Percentiles rank a stretch among this genome's conserved stretches.
These are phyloP conservation scores for Euryodendron excelsum DNA, from an alignment of 148 eudicot species.

Conservation along the genomic window DNA sequence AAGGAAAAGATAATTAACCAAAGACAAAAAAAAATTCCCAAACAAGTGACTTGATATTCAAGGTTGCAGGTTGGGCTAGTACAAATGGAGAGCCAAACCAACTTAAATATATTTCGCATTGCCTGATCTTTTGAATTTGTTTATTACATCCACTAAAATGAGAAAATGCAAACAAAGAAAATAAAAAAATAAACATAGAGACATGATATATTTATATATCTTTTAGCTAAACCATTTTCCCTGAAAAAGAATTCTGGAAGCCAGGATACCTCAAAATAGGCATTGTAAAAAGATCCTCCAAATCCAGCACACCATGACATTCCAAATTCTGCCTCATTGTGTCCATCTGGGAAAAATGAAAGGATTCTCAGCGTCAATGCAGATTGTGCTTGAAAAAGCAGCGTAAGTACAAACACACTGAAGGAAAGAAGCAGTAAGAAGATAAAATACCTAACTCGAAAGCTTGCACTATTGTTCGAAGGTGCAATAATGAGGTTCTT, in stretches of 20 bases:
- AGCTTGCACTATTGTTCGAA: not conserved
- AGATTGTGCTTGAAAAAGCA: not conserved
- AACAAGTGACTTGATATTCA: not conserved
- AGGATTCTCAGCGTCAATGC: not conserved
- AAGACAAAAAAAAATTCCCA: not conserved
- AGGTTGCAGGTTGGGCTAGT: slow-evolving; percentile 3
- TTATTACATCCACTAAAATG: not conserved
- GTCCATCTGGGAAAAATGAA: slow-evolving; percentile 62
- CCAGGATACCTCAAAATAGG: slow-evolving; percentile 84
- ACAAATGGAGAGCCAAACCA: not conserved
- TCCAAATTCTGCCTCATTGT: slow-evolving; percentile 97
- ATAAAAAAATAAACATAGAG: no score
- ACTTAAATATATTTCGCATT: not conserved
- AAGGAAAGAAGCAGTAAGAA: not conserved
- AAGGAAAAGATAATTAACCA: not conserved
- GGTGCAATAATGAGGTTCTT: not conserved
- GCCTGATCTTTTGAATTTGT: not conserved
- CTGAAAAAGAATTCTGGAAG: no score
- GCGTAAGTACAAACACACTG: not conserved
- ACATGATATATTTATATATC: no score
- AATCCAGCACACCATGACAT: slow-evolving; percentile 99
- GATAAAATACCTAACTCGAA: not conserved
- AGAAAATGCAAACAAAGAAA: not conserved
- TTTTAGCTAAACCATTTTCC: no score
- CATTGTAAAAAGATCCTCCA: slow-evolving; percentile 78